Evolutionary conservation across 805 yeast species (phyloP).

Genomic region (Cyberlindnera mrakii): DNA sequence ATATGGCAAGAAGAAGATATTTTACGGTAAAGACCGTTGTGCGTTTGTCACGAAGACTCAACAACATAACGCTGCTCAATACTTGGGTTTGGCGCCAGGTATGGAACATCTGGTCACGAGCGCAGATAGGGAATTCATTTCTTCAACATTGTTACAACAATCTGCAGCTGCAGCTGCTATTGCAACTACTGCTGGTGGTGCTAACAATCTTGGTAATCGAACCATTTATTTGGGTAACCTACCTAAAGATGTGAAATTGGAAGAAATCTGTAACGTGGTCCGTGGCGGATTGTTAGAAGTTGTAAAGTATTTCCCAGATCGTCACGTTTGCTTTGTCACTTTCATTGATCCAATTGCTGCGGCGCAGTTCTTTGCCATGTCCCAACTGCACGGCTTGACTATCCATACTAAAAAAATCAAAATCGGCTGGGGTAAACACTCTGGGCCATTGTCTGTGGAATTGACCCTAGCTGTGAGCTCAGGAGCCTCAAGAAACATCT

Average conservation of each 20-base stretch:
- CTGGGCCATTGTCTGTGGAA: conserved; percentile 86
- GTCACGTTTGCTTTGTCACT: conserved; percentile 91
- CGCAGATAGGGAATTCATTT: conserved; percentile 51
- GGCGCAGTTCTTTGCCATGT: conserved; percentile 93
- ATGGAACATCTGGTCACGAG: conserved; percentile 74
- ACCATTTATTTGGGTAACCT: conserved; percentile 88
- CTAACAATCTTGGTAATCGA: conserved; percentile 85
- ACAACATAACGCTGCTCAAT: conserved; percentile 95
- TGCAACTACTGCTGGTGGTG: conserved; percentile 92
- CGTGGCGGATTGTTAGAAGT: conserved; percentile 91
- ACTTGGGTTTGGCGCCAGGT: conserved; percentile 85
- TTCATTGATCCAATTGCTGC: conserved; percentile 97
- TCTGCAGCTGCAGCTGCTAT: conserved; percentile 97
- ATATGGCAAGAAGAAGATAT: conserved; percentile 73
- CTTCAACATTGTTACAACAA: conserved; percentile 81
- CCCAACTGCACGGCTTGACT: conserved; percentile 82
- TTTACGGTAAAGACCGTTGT: conserved; percentile 91
- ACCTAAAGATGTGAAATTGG: conserved; percentile 82
- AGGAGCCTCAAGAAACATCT: conserved; percentile 92
- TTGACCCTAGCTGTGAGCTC: conserved; percentile 83
- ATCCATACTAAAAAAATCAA: conserved; percentile 82
- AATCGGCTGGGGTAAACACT: conserved; percentile 97
- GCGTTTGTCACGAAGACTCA: conserved; percentile 93
- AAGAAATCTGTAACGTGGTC: conserved; percentile 93
- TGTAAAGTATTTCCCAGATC: conserved; percentile 72